Evolutionary conservation across 2,329 filamentous ascomycete genomes (phyloP).

Genomic region (Fusarium secorum): DNA sequence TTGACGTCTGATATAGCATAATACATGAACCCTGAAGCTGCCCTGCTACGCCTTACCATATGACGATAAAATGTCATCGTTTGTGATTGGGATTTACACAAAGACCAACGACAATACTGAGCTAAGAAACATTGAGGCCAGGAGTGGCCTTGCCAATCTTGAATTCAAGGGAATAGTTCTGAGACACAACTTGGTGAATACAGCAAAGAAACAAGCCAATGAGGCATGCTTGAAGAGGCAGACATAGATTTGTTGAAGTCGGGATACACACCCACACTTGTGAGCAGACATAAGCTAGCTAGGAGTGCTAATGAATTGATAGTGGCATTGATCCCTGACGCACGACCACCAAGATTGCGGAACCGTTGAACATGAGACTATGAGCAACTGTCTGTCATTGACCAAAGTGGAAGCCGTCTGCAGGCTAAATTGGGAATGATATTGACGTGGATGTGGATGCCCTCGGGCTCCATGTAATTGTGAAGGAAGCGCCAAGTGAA

Average conservation of each 20-base stretch:
- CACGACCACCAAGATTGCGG: constrained; percentile 9
- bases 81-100: background rate
- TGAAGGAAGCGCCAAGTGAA: background rate
- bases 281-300: background rate
- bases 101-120: background rate
- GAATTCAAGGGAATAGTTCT: background rate
- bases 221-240: constrained; percentile 7
- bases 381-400: background rate
- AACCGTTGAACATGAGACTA: constrained; percentile 18
- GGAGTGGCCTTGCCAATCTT: background rate
- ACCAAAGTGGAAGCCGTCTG: constrained; percentile 17
- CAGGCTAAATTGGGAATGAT: constrained; percentile 29
- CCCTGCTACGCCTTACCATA: background rate
- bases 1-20: background rate
- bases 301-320: constrained; percentile 8
- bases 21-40: background rate
- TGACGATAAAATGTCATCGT: background rate
- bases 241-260: background rate
- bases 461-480: constrained; percentile 9
- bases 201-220: background rate
- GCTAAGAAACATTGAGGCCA: background rate
- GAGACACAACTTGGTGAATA: background rate
- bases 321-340: constrained; percentile 2
- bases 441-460: constrained; percentile 21
- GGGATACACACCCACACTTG: background rate